Evolutionary conservation across 2,329 filamentous ascomycete species (phyloP), one percentile per base, ranked within the genome.

Genomic region (Diaporthe amygdali): DNA sequence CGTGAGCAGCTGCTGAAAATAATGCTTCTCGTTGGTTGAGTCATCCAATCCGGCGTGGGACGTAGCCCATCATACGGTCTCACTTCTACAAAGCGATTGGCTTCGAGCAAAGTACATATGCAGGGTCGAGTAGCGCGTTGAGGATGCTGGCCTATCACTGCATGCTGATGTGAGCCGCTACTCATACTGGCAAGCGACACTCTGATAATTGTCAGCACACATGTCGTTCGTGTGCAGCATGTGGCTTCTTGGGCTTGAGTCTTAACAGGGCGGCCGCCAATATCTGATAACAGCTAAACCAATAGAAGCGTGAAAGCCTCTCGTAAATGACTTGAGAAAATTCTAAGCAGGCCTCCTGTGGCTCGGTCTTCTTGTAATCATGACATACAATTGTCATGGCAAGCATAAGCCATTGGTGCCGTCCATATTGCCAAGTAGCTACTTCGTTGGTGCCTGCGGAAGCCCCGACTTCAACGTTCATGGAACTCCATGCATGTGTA

Each of bases 131-230:
- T 41, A 15, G 22, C 22, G 8, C 34, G 9, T 12, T 59, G 8
- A 27, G 12, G 8, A 20, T 41, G 54, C 54, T 27, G 34, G 41
- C 54, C 54, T 22, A 1, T 17, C n/a, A 20, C 10, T 27, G 7
- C n/a, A 27, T 59, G 54, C 54, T 59, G 54, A 59, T 59, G 54
- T 59, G 54, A 59, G 54, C 54, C 34, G 54, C 54, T 37, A 59
- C 25, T 37, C 2, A 55, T 55, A 12, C 52, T 37, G 20, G 27
- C 30, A 27, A 32, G 14, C 37, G 30, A 37, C 9, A 17, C 39
- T 15, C 25, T 39, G 14, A 20, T 10, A 27, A 9, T 15, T 8
- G 34, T 56, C 54, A 56, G 54, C 54, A 27, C 34, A 27, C 54
- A 41, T 14, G 4, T 55, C 37, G 20, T 54, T 20, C 22, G 39